A percentile compares a stretch with the other conserved stretches of the same genome.
Conservation (phyloP, 192 early-diverging fungal genomes). For the Mortierella hygrophila region DNA sequence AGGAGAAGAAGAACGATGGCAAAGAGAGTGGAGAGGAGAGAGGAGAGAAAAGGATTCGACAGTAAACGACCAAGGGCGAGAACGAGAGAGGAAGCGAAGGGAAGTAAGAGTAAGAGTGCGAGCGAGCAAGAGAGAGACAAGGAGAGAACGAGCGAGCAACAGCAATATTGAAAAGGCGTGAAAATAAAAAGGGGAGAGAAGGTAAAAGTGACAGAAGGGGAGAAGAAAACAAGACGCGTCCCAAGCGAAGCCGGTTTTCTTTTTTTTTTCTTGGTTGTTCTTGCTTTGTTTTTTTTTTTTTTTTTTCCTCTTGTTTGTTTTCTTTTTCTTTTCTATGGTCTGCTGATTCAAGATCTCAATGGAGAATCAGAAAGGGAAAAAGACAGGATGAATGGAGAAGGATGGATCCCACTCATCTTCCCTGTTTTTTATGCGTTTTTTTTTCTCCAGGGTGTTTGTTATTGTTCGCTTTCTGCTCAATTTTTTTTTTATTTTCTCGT, state of each 20-base stretch:
- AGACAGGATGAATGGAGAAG: slow-evolving; percentile 4
- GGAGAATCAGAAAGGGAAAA: slow-evolving; percentile 9
- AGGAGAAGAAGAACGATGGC: neutral
- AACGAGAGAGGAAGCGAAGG: neutral
- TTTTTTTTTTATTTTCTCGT: neutral
- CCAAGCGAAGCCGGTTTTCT: neutral
- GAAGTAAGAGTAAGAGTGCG: neutral
- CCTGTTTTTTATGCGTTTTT: neutral
- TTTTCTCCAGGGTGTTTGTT: slow-evolving; percentile 6
- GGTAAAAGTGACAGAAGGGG: neutral
- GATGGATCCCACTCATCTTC: neutral
- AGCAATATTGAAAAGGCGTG: neutral
- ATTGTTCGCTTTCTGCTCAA: slow-evolving; percentile 8
- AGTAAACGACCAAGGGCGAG: neutral
- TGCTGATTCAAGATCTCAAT: neutral
- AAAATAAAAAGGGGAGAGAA: neutral
- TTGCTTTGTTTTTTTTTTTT: neutral
- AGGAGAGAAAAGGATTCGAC: neutral
- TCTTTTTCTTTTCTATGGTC: neutral
- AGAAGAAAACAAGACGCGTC: neutral
- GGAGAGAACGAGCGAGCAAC: neutral
- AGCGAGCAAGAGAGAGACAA: neutral
- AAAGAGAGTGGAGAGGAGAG: neutral
- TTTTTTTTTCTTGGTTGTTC: neutral
- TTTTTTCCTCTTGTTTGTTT: neutral